Conservation (phyloP, 1,284 basidiomycete genomes). For the Tilletia indica region DNA sequence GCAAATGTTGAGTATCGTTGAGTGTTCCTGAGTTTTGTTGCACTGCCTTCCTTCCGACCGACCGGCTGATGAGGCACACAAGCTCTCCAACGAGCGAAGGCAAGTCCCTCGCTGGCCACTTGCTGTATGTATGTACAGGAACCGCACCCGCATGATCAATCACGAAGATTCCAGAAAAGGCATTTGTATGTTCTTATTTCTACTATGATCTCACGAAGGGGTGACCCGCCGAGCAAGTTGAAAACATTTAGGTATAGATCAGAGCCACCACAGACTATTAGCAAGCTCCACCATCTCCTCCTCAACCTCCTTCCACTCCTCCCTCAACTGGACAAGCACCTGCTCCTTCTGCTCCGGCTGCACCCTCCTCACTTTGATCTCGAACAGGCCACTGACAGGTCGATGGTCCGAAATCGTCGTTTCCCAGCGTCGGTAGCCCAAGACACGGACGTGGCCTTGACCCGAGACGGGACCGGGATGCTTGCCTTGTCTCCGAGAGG, state of each 20-base stretch:
- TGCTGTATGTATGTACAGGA: too few relatives aligned
- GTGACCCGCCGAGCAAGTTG: too few relatives aligned
- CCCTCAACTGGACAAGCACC: background rate
- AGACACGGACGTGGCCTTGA: conserved; percentile 51
- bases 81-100: too few relatives aligned
- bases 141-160: too few relatives aligned
- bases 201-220: too few relatives aligned
- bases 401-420: conserved; percentile 54
- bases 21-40: too few relatives aligned
- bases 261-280: background rate
- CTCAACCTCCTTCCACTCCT: conserved; percentile 1
- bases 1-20: too few relatives aligned
- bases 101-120: too few relatives aligned
- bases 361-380: conserved; percentile 22
- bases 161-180: too few relatives aligned
- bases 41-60: too few relatives aligned
- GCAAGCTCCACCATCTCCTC: background rate
- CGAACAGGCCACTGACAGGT: conserved; percentile 38
- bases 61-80: too few relatives aligned
- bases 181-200: too few relatives aligned
- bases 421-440: conserved; percentile 53
- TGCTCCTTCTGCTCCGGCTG: conserved; percentile 18
- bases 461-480: conserved; percentile 76
- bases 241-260: background rate
- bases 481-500: conserved; percentile 69